A percentile compares a stretch with the other conserved stretches of the same genome.
phyloP scores from a whole-genome alignment of 352 stramenopile species.

The Bremia lactucae region DNA sequence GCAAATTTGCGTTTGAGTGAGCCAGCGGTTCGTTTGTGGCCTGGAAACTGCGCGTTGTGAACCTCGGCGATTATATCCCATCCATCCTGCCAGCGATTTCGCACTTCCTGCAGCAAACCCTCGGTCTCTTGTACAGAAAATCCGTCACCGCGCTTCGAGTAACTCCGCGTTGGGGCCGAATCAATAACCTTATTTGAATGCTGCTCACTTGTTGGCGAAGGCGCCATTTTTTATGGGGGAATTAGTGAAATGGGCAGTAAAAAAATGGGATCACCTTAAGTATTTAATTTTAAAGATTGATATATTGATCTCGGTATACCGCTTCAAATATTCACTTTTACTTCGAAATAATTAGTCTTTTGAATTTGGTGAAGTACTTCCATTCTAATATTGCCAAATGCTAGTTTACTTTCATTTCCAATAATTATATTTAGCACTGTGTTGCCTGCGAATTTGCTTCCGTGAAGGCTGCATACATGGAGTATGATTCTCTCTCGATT shows the following conservation, averaged over 20 bases:
- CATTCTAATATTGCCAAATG: too few species aligned
- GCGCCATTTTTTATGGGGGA: constrained; percentile 21
- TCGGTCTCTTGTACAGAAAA: constrained; percentile 26
- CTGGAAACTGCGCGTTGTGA: constrained; percentile 27
- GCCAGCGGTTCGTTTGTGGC: constrained; percentile 19
- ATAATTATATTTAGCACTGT: too few species aligned
- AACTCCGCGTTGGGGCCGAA: constrained; percentile 3
- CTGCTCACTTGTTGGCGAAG: constrained; percentile 7
- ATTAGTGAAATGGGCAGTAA: constrained; percentile 10
- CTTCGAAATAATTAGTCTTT: too few species aligned
- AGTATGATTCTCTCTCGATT: too few species aligned
- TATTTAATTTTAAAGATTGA: too few species aligned
- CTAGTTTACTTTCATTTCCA: too few species aligned
- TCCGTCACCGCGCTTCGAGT: constrained; percentile 20
- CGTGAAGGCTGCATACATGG: too few species aligned
- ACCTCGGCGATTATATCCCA: constrained; percentile 23
- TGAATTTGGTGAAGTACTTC: too few species aligned
- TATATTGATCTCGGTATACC: too few species aligned
- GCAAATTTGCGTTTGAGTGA: constrained; percentile 32
- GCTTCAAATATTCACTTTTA: too few species aligned
- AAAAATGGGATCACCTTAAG: background rate
- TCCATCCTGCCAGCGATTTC: constrained; percentile 22
- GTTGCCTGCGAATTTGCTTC: too few species aligned
- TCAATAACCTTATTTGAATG: constrained; percentile 8
- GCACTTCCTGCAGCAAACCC: constrained; percentile 17